A percentile compares a stretch with the other conserved stretches of the same genome.
Evolutionary conservation across 805 yeast species (phyloP).

Genomic region (Zygotorulaspora sp.): DNA sequence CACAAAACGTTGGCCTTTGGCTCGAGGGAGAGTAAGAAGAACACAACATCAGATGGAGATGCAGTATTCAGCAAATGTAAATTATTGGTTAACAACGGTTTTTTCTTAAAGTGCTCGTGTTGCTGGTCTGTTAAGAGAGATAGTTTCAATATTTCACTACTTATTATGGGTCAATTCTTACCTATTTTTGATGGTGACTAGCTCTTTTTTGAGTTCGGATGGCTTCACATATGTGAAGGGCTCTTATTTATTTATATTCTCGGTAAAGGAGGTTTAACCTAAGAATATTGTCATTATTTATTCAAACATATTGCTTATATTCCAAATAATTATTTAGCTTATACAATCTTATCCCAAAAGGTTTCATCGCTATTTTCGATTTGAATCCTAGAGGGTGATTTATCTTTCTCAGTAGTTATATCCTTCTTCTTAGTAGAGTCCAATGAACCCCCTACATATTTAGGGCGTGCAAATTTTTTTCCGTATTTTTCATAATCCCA

Average conservation of each 20-base stretch:
- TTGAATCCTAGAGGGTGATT: conserved; percentile 26
- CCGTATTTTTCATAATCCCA: conserved; percentile 63
- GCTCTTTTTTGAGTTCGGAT: background rate
- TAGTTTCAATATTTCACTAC: conserved; percentile 78
- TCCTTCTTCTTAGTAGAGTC: background rate
- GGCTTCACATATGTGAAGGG: background rate
- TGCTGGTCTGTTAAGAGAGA: conserved; percentile 86
- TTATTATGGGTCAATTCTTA: conserved; percentile 74
- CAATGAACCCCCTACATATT: conserved; percentile 32
- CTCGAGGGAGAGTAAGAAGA: conserved; percentile 14
- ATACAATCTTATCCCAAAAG: conserved; percentile 22
- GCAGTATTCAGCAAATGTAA: conserved; percentile 37
- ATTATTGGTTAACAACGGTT: conserved; percentile 36
- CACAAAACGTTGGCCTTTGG: conserved; percentile 59
- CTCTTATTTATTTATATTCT: conserved; percentile 1
- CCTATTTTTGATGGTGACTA: conserved; percentile 47
- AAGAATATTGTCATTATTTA: too few relatives aligned
- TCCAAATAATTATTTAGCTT: too few relatives aligned
- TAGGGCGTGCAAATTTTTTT: conserved; percentile 52
- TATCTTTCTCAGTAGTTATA: background rate
- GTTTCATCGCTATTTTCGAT: conserved; percentile 17
- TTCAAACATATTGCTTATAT: too few relatives aligned
- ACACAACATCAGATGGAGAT: conserved; percentile 14
- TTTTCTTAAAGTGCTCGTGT: conserved; percentile 59
- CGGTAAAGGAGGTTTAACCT: too few relatives aligned